These are phyloP conservation scores for Pseudogymnoascus sp. DNA, from an alignment of 2,329 filamentous ascomycete species.

Conservation along the genomic window DNA sequence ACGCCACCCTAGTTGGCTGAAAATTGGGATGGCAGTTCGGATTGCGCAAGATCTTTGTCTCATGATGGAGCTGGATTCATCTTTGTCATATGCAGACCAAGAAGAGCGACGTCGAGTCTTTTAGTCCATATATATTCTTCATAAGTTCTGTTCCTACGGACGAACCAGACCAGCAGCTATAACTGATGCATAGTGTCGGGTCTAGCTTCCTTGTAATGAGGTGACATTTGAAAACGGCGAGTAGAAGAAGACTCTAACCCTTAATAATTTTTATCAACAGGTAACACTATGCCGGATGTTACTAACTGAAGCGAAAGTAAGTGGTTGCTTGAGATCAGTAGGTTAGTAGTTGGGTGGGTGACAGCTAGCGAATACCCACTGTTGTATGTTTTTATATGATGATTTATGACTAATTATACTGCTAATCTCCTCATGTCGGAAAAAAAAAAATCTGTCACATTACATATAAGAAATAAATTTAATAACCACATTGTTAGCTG, in stretches of 20 bases:
- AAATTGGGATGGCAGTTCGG: slow-evolving; percentile 30
- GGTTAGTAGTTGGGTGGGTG: no score
- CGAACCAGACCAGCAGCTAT: slow-evolving; percentile 32
- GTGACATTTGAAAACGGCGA: slow-evolving; percentile 19
- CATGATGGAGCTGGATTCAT: slow-evolving; percentile 28
- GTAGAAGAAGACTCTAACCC: slow-evolving; percentile 22
- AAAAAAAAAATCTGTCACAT: no score
- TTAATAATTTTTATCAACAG: no score
- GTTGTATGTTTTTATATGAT: no score
- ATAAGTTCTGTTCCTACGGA: slow-evolving; percentile 34
- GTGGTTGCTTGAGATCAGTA: no score
- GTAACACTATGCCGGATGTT: no score
- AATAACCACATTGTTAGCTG: no score
- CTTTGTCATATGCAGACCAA: slow-evolving; percentile 23
- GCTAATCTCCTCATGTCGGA: no score
- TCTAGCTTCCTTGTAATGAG: slow-evolving; percentile 30
- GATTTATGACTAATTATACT: no score
- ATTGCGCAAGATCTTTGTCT: slow-evolving; percentile 33
- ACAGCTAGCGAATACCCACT: no score
- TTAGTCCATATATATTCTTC: slow-evolving; percentile 37
- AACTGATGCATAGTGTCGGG: slow-evolving; percentile 30
- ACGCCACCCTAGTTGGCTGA: slow-evolving; percentile 33
- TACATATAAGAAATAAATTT: no score
- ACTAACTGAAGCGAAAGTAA: no score
- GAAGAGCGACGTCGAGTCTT: slow-evolving; percentile 34